These are phyloP conservation scores for Corchorus olitorius DNA, from an alignment of 345 rosid genomes.

Conservation along the genomic window DNA sequence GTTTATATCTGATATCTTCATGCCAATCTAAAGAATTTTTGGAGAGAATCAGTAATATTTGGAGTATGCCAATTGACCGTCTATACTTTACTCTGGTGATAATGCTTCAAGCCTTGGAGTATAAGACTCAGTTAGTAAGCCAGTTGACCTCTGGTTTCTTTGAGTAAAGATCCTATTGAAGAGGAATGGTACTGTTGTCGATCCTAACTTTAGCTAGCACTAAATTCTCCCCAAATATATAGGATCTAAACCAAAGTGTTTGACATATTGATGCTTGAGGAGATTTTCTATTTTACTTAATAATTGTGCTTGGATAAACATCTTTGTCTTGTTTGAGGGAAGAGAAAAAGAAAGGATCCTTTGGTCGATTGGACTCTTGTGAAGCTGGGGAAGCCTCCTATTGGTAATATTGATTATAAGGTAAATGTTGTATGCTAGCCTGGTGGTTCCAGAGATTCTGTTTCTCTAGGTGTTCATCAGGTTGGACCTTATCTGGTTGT, in stretches of 20 bases:
- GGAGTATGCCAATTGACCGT: neutral
- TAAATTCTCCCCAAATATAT: neutral
- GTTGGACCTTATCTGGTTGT: neutral
- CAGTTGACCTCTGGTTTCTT: neutral
- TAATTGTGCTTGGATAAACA: neutral
- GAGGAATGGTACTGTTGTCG: neutral
- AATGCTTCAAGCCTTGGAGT: neutral
- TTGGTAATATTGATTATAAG: neutral
- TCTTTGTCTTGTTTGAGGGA: neutral
- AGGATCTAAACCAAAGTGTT: neutral
- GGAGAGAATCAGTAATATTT: neutral
- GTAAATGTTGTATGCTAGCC: neutral
- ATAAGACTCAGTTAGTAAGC: neutral
- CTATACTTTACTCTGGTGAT: neutral
- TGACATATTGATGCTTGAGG: neutral
- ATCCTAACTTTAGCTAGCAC: neutral
- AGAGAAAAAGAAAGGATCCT: neutral
- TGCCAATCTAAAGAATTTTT: neutral
- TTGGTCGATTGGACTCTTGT: neutral
- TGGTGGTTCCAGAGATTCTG: neutral
- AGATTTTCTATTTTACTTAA: neutral
- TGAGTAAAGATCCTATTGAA: neutral
- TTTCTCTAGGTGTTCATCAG: neutral
- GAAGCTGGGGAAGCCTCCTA: neutral
- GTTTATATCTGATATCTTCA: neutral